Conservation (phyloP, 164 flowering plant species). For the Magnolia kwangsiensis region DNA sequence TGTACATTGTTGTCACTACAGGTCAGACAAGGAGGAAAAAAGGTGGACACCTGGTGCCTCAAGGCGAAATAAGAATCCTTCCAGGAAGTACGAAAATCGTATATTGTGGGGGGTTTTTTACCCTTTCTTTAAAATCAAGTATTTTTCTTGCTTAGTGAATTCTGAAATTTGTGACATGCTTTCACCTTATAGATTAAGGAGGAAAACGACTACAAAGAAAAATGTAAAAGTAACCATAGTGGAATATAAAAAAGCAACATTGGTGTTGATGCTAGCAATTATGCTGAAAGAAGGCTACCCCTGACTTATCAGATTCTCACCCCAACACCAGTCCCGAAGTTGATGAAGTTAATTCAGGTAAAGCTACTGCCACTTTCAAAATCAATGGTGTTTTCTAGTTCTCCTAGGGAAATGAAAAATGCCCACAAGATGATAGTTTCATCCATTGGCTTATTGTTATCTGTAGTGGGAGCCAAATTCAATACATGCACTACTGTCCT, state of each 20-base stretch:
- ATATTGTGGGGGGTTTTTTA: neutral
- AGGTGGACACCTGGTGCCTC: slow-evolving; percentile 25
- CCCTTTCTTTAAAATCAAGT: neutral
- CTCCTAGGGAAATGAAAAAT: neutral
- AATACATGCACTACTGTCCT: neutral
- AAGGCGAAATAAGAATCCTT: slow-evolving; percentile 24
- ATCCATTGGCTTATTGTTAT: neutral
- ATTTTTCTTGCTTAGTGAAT: neutral
- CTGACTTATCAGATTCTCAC: slow-evolving; percentile 33
- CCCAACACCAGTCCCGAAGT: slow-evolving; percentile 18
- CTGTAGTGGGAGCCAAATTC: neutral
- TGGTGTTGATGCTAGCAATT: slow-evolving; percentile 16
- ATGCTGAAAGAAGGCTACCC: slow-evolving; percentile 22
- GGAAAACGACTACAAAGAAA: slow-evolving; percentile 56
- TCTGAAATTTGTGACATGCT: slow-evolving; percentile 22
- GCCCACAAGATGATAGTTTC: neutral
- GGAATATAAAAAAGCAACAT: slow-evolving; percentile 18
- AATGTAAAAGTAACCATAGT: slow-evolving; percentile 27
- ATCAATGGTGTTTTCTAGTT: neutral
- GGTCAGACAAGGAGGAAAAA: slow-evolving; percentile 39
- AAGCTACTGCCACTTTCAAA: neutral
- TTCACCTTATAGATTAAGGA: slow-evolving; percentile 30
- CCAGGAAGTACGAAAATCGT: slow-evolving; percentile 45
- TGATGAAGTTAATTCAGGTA: slow-evolving; percentile 35
- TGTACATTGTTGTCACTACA: slow-evolving; percentile 19